Conservation (phyloP, 2,329 filamentous ascomycete genomes). For the Aspergillus sclerotialis region DNA sequence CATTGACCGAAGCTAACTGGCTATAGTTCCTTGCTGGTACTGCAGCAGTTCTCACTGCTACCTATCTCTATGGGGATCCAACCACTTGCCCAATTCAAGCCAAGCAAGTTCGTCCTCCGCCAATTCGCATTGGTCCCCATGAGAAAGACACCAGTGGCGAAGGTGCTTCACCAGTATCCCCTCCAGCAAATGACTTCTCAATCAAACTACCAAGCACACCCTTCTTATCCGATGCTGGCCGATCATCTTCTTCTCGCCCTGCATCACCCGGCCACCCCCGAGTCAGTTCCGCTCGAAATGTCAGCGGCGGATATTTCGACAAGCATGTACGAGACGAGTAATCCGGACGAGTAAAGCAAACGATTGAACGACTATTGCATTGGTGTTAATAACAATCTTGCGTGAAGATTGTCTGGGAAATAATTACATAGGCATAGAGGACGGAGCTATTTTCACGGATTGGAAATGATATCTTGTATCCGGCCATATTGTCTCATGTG, state of each 20-base stretch:
- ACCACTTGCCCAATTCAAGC: conserved; percentile 10
- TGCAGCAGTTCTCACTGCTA: conserved; percentile 68
- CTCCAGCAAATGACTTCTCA: conserved; percentile 38
- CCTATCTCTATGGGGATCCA: conserved; percentile 73
- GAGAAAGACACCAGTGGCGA: conserved; percentile 64
- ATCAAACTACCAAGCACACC: conserved; percentile 42
- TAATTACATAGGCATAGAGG: conserved; percentile 14
- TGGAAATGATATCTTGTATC: neutral
- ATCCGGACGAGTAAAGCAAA: conserved; percentile 18
- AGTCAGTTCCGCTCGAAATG: conserved; percentile 31
- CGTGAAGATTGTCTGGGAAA: conserved; percentile 8
- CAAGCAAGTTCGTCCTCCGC: conserved; percentile 44
- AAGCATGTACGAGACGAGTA: conserved; percentile 20
- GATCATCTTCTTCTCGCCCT: conserved; percentile 51
- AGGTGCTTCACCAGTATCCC: conserved; percentile 14
- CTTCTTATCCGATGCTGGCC: conserved; percentile 39
- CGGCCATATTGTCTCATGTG: neutral
- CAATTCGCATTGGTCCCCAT: conserved; percentile 58
- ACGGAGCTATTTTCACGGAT: neutral
- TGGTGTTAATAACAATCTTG: conserved; percentile 8
- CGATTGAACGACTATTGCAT: conserved; percentile 8
- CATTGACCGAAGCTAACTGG: conserved; percentile 7
- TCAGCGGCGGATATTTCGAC: conserved; percentile 31
- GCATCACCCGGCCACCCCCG: conserved; percentile 43
- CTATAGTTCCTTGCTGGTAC: conserved; percentile 75